Conservation (phyloP, 176 grass and related monocot genomes). For the Zizania latifolia region DNA sequence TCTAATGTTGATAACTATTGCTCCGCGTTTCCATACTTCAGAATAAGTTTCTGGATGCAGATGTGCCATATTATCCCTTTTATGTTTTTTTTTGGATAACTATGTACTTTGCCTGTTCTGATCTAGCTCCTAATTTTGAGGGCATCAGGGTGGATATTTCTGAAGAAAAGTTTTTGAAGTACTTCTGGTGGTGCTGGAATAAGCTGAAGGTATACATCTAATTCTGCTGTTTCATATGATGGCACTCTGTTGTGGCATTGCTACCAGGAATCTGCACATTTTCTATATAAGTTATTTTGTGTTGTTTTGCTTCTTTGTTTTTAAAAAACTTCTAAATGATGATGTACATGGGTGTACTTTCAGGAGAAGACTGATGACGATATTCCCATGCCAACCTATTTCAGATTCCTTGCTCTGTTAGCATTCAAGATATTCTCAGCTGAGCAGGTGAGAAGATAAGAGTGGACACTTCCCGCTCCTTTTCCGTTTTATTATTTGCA, state of each 20-base stretch:
- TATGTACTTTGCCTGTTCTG: conserved; percentile 16
- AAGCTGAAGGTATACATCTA: conserved; percentile 51
- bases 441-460: conserved; percentile 54
- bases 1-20: neutral
- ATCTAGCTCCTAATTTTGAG: conserved; percentile 1
- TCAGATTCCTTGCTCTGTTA: conserved; percentile 84
- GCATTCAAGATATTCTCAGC: conserved; percentile 95
- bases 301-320: neutral
- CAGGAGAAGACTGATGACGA: conserved; percentile 91
- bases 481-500: neutral
- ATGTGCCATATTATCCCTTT: neutral
- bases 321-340: conserved; percentile 20
- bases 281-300: neutral
- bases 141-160: conserved; percentile 70
- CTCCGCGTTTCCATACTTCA: neutral
- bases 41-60: neutral
- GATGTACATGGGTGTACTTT: conserved; percentile 21
- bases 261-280: neutral
- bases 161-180: conserved; percentile 73
- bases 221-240: neutral
- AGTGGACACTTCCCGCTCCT: neutral
- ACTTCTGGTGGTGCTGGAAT: conserved; percentile 96
- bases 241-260: neutral
- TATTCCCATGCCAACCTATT: conserved; percentile 93
- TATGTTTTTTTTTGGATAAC: neutral